Conservation (phyloP, 2,329 filamentous ascomycete genomes). For the Fusarium sarcochroum region DNA sequence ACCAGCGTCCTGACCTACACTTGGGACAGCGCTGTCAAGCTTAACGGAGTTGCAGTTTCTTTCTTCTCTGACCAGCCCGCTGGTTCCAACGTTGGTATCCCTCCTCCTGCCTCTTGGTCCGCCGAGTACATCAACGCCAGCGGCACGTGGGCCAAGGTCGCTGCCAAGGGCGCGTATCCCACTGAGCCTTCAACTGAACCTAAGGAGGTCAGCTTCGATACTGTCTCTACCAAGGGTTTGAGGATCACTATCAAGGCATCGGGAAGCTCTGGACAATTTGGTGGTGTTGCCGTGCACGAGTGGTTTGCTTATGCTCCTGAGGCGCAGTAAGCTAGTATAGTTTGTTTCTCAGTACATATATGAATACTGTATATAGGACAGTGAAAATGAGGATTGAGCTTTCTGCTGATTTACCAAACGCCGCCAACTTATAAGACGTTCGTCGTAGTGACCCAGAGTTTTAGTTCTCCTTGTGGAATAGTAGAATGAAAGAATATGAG, state of each 20-base stretch:
- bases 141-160: constrained; percentile 36
- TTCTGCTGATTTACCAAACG: no score
- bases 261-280: constrained; percentile 16
- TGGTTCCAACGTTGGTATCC: constrained; percentile 50
- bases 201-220: constrained; percentile 6
- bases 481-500: no score
- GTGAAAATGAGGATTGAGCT: no score
- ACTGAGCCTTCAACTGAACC: constrained; percentile 2
- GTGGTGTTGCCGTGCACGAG: constrained; percentile 18
- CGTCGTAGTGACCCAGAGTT: no score
- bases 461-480: no score
- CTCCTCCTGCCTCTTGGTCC: constrained; percentile 49
- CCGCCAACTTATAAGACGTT: no score
- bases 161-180: neutral
- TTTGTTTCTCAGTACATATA: neutral
- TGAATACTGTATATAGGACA: neutral
- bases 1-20: constrained; percentile 51
- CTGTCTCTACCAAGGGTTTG: constrained; percentile 40
- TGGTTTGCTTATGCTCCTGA: constrained; percentile 21
- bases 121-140: constrained; percentile 45
- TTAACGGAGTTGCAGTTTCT: constrained; percentile 50
- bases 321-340: neutral
- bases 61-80: constrained; percentile 52
- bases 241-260: constrained; percentile 14
- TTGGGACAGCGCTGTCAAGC: constrained; percentile 49